Evolutionary conservation across 768 basidiomycete genomes (phyloP), one percentile per base, ranked within the genome.

Genomic region (Leccinum variicolor): DNA sequence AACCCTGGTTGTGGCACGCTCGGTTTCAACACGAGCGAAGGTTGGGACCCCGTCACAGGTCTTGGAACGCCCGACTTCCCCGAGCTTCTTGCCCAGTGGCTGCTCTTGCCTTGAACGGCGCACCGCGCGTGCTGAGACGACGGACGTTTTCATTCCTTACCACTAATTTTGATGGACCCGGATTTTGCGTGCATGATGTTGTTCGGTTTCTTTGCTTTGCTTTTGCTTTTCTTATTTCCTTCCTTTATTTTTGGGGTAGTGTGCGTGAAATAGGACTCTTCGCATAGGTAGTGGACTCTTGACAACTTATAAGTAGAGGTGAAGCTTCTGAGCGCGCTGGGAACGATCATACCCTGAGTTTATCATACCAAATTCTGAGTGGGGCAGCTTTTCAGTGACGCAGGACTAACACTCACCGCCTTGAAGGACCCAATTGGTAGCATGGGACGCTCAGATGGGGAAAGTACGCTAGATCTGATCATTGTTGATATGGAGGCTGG

Each of bases 11-110:
- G 79, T 55, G 76, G 75, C 61, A 79, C 75, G 19, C 56, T 33
- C 4, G 74, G 74, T 11, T 75, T 68, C 62, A 70, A 62, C 51
- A 55, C 73, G 29, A 65, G 64, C 21, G 0, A 6, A 28, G 72
- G 72, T 8, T 74, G 69, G 70, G 72, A 71, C 52, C 75, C 75
- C 1, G 74, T 75, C 4, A 82, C 81, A 17, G 82, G 82, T 6
- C 66, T 81, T 1, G 82, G 82, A 10, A 82, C 80, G 5, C 81
- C 78, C 1, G 72, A 65, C 34, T 80, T 80, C 21, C 59, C 61
- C 4, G 43, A 53, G 43, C 58, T 81, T 53, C 61, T 80, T 23
- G 64, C 54, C 3, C 65, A 63, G 7, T 39, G 39, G 39, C 8
- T 6, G 17, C 14, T n/a, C 39, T 14, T 36, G 34, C 34, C 34